phyloP scores from a whole-genome alignment of 345 rosid species.

The Rubroshorea leprosula region DNA sequence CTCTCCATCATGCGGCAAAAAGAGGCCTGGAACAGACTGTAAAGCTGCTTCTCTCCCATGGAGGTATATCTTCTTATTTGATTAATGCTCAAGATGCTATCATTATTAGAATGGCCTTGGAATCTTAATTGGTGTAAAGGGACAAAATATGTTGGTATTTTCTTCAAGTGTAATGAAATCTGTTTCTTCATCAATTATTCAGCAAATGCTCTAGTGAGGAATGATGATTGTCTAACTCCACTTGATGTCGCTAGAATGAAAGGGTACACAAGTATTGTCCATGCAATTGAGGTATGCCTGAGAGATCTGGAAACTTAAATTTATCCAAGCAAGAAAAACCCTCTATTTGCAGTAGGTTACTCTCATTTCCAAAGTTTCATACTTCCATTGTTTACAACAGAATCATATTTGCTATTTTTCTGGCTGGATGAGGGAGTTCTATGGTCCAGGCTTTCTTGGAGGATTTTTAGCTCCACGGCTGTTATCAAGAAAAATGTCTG shows the following conservation, averaged over 20 bases:
- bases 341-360: neutral
- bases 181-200: constrained; percentile 19
- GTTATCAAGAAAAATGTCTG: constrained; percentile 41
- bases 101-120: neutral
- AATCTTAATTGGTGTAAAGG: neutral
- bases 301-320: neutral
- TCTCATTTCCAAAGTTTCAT: constrained; percentile 7
- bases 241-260: constrained; percentile 48
- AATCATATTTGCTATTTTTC: constrained; percentile 42
- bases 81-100: constrained; percentile 1
- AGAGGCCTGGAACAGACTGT: constrained; percentile 40
- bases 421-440: constrained; percentile 46
- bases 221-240: constrained; percentile 51
- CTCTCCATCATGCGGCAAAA: constrained; percentile 57
- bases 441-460: constrained; percentile 49
- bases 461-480: constrained; percentile 34
- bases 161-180: constrained; percentile 8
- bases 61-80: constrained; percentile 25
- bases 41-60: constrained; percentile 37
- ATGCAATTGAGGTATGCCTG: constrained; percentile 40
- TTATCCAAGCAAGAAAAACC: neutral
- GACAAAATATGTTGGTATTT: neutral
- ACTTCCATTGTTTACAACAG: constrained; percentile 19
- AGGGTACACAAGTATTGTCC: constrained; percentile 34
- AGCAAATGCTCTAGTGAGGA: constrained; percentile 43